Evolutionary conservation across 176 grass and related monocot species (phyloP), one percentile per base, ranked within the genome.

Genomic region (Cenchrus fungigraminus): DNA sequence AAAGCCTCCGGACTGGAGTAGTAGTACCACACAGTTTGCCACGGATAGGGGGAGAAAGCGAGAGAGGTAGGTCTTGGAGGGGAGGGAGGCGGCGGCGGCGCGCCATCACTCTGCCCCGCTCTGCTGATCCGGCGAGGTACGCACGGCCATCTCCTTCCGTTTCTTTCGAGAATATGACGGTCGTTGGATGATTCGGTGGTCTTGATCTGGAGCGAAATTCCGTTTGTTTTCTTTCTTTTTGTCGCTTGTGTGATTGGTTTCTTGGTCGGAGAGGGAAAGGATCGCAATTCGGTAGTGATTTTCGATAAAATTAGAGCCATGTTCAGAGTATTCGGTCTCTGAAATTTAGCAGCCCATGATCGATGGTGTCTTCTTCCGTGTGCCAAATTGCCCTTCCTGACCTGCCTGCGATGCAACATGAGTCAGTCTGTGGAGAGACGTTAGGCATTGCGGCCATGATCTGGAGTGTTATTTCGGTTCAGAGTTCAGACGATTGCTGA

Each of bases 41-140:
- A 51, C 12, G 45, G 70, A 53, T 76, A 16, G 59, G 20, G 74
- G 10, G 73, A 29, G 32, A 28, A 28, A 62, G n/a, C 57, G 57
- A 54, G 56, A 61, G 76, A 0, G 76, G 12, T 63, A 16, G 37
- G 42, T 3, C 37, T 3, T 4, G 37, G 59, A 10, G 64, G 5
- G 55, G 45, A 42, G n/a, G 52, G 22, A 16, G 74, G 25, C 31
- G 51, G 22, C 10, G 3, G 37, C 37, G 67, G 72, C 65, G 72
- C 65, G 57, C 47, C 63, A 70, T 77, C 79, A 37, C 72, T 67
- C 74, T 68, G 20, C 53, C 78, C 66, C 42, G 74, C 54, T 63
- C 15, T 8, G 6, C 68, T 87, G 8, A 74, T 75, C 80, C 13
- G 6, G 46, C 55, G 15, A 91, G 85, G 81, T 91, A 84, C 3